Conservation (phyloP, 306 rosid species). For the Lathyrus sativus region DNA sequence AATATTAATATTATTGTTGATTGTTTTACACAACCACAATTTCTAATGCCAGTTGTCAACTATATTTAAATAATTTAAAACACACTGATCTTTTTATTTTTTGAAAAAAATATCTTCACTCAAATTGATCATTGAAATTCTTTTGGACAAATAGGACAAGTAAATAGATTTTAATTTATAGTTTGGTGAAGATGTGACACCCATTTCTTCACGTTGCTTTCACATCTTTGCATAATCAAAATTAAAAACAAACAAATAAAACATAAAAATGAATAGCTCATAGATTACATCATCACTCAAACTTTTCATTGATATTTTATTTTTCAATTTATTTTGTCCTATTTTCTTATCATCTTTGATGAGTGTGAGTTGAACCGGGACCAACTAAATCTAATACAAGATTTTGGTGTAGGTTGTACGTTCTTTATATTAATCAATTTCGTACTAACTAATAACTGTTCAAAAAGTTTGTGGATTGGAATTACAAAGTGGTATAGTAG, state of each 20-base stretch:
- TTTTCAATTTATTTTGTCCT: neutral
- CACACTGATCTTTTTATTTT: no score
- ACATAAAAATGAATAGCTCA: neutral
- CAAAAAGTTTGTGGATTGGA: neutral
- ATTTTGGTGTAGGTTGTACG: slow-evolving; percentile 9
- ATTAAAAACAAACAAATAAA: neutral
- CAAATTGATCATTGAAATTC: slow-evolving; percentile 24
- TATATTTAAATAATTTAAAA: no score
- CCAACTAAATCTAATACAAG: slow-evolving; percentile 4
- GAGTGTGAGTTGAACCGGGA: slow-evolving; percentile 12
- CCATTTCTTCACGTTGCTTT: neutral
- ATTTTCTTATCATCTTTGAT: slow-evolving; percentile 9
- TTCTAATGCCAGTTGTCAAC: no score
- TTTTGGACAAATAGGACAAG: slow-evolving; percentile 30
- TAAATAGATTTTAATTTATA: slow-evolving; percentile 4
- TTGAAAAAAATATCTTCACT: neutral
- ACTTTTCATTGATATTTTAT: neutral
- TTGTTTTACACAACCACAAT: no score
- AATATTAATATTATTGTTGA: no score
- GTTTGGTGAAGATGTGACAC: slow-evolving; percentile 15
- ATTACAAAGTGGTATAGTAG: neutral
- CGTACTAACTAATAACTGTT: neutral
- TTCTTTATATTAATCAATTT: neutral
- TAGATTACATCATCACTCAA: slow-evolving; percentile 12
- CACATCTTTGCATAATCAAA: neutral